Conservation (phyloP, 345 rosid genomes). For the Brassica incana region DNA sequence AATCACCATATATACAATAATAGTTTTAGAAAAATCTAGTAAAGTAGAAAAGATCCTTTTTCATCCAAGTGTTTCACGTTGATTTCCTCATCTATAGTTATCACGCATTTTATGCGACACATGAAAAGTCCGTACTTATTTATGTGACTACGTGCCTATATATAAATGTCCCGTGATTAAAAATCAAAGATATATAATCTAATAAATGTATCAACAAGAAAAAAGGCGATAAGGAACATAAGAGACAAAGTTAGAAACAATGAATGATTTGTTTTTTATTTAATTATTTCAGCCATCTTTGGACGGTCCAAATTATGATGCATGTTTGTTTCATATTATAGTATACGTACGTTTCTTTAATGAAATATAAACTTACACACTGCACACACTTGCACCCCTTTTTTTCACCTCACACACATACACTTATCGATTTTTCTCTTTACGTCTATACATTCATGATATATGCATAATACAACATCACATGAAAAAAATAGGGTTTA, state of each 20-base stretch:
- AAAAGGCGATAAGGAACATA: conserved; percentile 30
- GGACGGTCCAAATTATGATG: conserved; percentile 33
- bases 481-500: too few relatives aligned
- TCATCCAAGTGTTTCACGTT: conserved; percentile 40
- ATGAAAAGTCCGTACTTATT: conserved; percentile 29
- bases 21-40: conserved; percentile 20
- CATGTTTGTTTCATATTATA: conserved; percentile 22
- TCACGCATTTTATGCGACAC: conserved; percentile 38
- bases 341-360: background rate
- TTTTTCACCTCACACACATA: too few relatives aligned
- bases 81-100: conserved; percentile 28
- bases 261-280: conserved; percentile 35
- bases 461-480: too few relatives aligned
- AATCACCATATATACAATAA: conserved; percentile 21
- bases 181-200: background rate
- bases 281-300: conserved; percentile 22
- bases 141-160: conserved; percentile 27
- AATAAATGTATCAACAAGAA: conserved; percentile 31
- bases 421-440: too few relatives aligned
- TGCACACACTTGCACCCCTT: background rate
- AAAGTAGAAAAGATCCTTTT: conserved; percentile 33
- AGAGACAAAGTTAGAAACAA: conserved; percentile 37
- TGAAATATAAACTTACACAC: conserved; percentile 18
- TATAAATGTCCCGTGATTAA: conserved; percentile 13
- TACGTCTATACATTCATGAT: too few relatives aligned